Evolutionary conservation across 1,139 yeast genomes (phyloP).

Genomic region (Saccharomyces hybrid): DNA sequence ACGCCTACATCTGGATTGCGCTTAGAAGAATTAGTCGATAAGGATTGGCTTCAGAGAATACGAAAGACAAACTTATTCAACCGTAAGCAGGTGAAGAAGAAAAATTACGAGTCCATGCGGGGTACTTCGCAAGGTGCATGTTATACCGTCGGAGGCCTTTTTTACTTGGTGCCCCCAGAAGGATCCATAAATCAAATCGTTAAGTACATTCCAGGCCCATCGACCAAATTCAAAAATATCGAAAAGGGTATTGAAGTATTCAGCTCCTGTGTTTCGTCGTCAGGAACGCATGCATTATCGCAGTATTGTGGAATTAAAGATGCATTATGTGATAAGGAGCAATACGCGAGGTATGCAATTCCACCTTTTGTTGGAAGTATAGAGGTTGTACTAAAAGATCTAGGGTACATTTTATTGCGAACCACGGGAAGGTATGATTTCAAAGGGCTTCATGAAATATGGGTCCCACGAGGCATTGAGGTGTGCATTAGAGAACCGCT

Average conservation of each 20-base stretch:
- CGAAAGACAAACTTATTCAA: slow-evolving; percentile 26
- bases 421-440: slow-evolving; percentile 51
- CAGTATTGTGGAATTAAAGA: slow-evolving; percentile 33
- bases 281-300: slow-evolving; percentile 23
- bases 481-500: slow-evolving; percentile 38
- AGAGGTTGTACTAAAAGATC: slow-evolving; percentile 59
- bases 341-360: slow-evolving; percentile 40
- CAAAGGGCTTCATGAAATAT: slow-evolving; percentile 38
- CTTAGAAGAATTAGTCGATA: slow-evolving; percentile 17
- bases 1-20: slow-evolving; percentile 9
- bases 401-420: slow-evolving; percentile 58
- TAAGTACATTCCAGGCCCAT: slow-evolving; percentile 29
- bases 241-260: slow-evolving; percentile 31
- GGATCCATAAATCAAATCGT: slow-evolving; percentile 39
- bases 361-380: slow-evolving; percentile 66
- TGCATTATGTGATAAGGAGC: slow-evolving; percentile 30
- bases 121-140: slow-evolving; percentile 36
- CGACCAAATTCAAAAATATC: slow-evolving; percentile 23
- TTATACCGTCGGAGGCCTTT: slow-evolving; percentile 53
- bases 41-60: slow-evolving; percentile 23
- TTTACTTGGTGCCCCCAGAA: slow-evolving; percentile 42
- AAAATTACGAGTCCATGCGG: slow-evolving; percentile 37
- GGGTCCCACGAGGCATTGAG: slow-evolving; percentile 43
- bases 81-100: slow-evolving; percentile 24
- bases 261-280: slow-evolving; percentile 18